Evolutionary conservation across 352 stramenopile species (phyloP), one percentile per base, ranked within the genome.

Genomic region (Phytophthora lateralis): DNA sequence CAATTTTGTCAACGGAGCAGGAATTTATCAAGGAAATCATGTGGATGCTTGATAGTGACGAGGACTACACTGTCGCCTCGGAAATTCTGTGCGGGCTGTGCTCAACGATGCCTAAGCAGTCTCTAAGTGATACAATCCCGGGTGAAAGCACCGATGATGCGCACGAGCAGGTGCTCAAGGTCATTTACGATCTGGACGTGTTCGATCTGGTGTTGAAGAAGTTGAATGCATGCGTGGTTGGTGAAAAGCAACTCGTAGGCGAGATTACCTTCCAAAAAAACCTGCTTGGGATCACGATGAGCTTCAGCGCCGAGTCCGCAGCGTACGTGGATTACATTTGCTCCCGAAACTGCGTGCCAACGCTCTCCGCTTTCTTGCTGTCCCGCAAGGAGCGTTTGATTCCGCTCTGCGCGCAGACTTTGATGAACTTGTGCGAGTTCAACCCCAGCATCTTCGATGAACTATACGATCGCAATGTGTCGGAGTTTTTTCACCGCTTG

Each of bases 211-310:
- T 89, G 17, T 66, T 89, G 14, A 76, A 81, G 34, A 90, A 91
- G 44, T 57, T 93, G 26, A 90, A 91, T 32, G 75, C 62, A 2
- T 93, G 84, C 14, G 75, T 93, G 4, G 48, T 89, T 20, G 75
- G 82, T 2, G 71, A 78, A 20, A 80, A 85, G 24, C 80, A 91
- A 49, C 87, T 93, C 27, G 73, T 83, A 24, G 84, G 84, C 26
- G 84, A 93, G 42, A 86, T 93, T 44, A 88, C 82, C 12, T 93
- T 89, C 48, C 83, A 93, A 66, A 82, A 80, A 52, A 89, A 85
- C 51, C 43, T 94, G 21, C 63, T 94, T 27, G 76, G 80, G 20
- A 92, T 94, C 55, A 76, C 76, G 18, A 93, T 89, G 69, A 89
- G 73, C 58, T 93, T 87, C 53, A 91, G 80, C 18, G 77, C 82